These are phyloP conservation scores for Hyaloscypha hepaticicola DNA, from an alignment of 495 filamentous ascomycete species.

Conservation along the genomic window DNA sequence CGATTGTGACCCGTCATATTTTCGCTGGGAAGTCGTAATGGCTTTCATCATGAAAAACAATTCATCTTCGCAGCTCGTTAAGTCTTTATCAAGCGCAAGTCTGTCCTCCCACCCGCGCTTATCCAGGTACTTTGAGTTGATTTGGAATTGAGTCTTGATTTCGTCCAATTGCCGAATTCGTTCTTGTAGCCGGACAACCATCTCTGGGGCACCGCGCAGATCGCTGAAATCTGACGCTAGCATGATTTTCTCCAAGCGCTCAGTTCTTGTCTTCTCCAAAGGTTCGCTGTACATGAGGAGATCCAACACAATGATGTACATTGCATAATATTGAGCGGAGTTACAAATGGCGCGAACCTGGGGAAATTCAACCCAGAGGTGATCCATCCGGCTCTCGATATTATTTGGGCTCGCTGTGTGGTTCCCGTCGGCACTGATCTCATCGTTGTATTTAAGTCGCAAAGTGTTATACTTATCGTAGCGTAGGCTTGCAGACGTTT, in stretches of 20 bases:
- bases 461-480: slow-evolving; percentile 99
- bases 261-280: slow-evolving; percentile 89
- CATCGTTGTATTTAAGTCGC: slow-evolving; percentile 95
- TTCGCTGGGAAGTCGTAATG: slow-evolving; percentile 92
- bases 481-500: slow-evolving; percentile 87
- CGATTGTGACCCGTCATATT: slow-evolving; percentile 72
- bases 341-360: slow-evolving; percentile 90
- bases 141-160: slow-evolving; percentile 94
- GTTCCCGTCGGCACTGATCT: slow-evolving; percentile 61
- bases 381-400: slow-evolving; percentile 80
- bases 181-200: slow-evolving; percentile 87
- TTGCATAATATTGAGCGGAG: slow-evolving; percentile 91
- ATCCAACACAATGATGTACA: slow-evolving; percentile 96
- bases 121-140: slow-evolving; percentile 85
- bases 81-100: slow-evolving; percentile 79
- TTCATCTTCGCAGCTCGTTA: slow-evolving; percentile 90
- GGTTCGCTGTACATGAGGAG: slow-evolving; percentile 93
- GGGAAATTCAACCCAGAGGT: slow-evolving; percentile 95
- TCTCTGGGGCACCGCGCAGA: slow-evolving; percentile 86
- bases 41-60: slow-evolving; percentile 99
- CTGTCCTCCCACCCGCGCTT: slow-evolving; percentile 89
- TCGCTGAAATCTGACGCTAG: slow-evolving; percentile 99
- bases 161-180: slow-evolving; percentile 93
- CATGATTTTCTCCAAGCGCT: slow-evolving; percentile 97
- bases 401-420: slow-evolving; percentile 46